These are phyloP conservation scores for Blastomyces percursus DNA, from an alignment of 2,329 filamentous ascomycete genomes.

Conservation along the genomic window DNA sequence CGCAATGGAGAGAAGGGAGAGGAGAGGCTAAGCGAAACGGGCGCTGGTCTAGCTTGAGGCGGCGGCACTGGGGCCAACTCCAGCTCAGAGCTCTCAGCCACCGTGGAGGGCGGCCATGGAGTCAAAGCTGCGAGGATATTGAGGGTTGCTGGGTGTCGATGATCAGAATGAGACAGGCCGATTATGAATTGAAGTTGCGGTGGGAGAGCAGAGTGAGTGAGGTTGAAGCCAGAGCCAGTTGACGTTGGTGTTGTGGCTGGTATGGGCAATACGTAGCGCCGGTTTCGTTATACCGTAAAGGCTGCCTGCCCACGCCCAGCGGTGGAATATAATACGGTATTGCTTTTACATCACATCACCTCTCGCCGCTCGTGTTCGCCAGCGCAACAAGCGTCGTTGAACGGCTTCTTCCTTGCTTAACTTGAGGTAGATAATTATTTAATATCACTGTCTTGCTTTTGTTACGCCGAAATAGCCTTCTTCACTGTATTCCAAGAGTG, in stretches of 20 bases:
- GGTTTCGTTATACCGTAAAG: not conserved
- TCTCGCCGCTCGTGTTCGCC: not conserved
- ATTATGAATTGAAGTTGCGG: not conserved
- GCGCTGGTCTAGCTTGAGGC: not conserved
- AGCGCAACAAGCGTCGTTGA: not conserved
- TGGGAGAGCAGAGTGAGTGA: not conserved
- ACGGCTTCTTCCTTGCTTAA: not conserved
- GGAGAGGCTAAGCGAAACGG: constrained; percentile 4
- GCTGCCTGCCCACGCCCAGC: not conserved
- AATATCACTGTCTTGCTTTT: not conserved
- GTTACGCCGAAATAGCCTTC: not conserved
- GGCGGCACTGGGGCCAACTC: not conserved
- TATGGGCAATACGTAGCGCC: not conserved
- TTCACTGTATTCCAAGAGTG: not conserved
- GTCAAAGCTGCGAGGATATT: not conserved
- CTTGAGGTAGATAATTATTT: not conserved
- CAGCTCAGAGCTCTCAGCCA: not conserved
- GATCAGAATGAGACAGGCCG: not conserved
- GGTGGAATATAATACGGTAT: not conserved
- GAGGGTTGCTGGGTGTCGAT: not conserved
- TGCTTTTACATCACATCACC: not conserved
- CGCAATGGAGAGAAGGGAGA: not conserved
- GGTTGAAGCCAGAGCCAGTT: too few relatives aligned
- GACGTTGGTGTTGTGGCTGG: not conserved
- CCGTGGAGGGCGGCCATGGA: not conserved